Conservation (phyloP, 108 stramenopile species). For the Conticribra weissflogii region DNA sequence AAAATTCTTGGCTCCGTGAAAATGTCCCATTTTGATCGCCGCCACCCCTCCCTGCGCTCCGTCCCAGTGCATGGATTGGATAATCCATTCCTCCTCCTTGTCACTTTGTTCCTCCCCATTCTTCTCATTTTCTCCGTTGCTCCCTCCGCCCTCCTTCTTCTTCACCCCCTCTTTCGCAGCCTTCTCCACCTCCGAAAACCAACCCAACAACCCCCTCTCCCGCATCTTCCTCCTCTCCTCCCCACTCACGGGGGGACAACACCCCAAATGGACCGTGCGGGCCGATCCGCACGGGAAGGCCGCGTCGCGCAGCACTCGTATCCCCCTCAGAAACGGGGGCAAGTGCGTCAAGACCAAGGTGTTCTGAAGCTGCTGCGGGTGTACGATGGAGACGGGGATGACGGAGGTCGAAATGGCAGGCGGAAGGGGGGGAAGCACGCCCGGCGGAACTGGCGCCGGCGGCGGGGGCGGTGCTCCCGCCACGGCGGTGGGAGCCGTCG, state of each 20-base stretch:
- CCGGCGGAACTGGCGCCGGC: too few species aligned
- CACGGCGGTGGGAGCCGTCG: slow-evolving; percentile 29
- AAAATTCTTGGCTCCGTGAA: slow-evolving; percentile 32
- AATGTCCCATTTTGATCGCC: slow-evolving; percentile 39
- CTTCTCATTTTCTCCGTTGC: not conserved
- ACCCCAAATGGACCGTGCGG: slow-evolving; percentile 45
- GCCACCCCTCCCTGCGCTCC: slow-evolving; percentile 34
- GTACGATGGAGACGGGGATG: too few species aligned
- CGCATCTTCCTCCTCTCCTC: slow-evolving; percentile 20
- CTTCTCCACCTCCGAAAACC: not conserved
- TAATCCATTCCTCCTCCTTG: not conserved
- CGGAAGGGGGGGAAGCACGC: too few species aligned
- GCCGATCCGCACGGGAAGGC: slow-evolving; percentile 35
- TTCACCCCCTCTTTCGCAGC: not conserved
- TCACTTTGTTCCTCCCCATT: too few species aligned
- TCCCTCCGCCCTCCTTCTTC: too few species aligned
- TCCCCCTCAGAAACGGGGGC: slow-evolving; percentile 31
- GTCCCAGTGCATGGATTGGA: slow-evolving; percentile 23
- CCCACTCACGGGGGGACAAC: slow-evolving; percentile 8
- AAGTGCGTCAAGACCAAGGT: slow-evolving; percentile 31
- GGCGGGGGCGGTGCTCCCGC: slow-evolving; percentile 37
- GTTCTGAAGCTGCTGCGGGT: too few species aligned
- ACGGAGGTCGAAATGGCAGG: too few species aligned
- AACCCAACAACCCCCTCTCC: slow-evolving; percentile 33
- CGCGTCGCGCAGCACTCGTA: slow-evolving; percentile 44